Evolutionary conservation across 1,284 basidiomycete genomes (phyloP).

Genomic region (Rhodotorula glutinis): DNA sequence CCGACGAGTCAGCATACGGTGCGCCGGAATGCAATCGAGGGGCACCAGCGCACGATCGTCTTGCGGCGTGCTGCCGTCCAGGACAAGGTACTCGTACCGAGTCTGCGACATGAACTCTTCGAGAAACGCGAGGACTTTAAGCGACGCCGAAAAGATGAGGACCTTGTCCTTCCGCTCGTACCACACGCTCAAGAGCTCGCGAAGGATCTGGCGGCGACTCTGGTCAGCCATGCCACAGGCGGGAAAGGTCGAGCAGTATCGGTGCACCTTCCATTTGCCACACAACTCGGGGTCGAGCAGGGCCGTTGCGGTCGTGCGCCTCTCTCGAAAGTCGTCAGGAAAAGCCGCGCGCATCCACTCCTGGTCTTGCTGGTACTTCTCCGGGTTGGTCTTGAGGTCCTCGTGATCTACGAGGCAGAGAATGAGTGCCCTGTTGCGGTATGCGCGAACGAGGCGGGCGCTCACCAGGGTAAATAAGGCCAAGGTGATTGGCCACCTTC

Average conservation of each 20-base stretch:
- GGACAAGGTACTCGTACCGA: constrained; percentile 64
- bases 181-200: constrained; percentile 59
- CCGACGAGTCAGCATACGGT: background rate
- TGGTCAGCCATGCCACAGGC: too few species aligned
- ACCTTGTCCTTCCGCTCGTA: constrained; percentile 56
- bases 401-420: constrained; percentile 52
- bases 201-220: constrained; percentile 57
- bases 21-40: background rate
- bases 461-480: constrained; percentile 69
- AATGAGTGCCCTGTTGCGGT: background rate
- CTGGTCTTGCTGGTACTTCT: constrained; percentile 44
- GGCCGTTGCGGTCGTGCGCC: constrained; percentile 35
- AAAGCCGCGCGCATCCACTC: constrained; percentile 45
- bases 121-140: constrained; percentile 65
- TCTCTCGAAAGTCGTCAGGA: constrained; percentile 42
- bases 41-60: constrained; percentile 43
- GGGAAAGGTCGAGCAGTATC: background rate
- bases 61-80: constrained; percentile 62
- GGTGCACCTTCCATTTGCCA: constrained; percentile 74
- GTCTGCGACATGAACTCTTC: constrained; percentile 61
- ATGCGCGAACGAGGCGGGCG: constrained; percentile 4
- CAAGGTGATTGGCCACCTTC: constrained; percentile 80
- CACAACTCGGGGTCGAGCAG: constrained; percentile 56
- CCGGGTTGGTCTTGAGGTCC: constrained; percentile 49
- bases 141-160: constrained; percentile 66